Percentiles rank a stretch among this genome's conserved stretches.
These are phyloP conservation scores for Calonectria pauciramosa DNA, from an alignment of 2,329 filamentous ascomycete species.

Conservation along the genomic window DNA sequence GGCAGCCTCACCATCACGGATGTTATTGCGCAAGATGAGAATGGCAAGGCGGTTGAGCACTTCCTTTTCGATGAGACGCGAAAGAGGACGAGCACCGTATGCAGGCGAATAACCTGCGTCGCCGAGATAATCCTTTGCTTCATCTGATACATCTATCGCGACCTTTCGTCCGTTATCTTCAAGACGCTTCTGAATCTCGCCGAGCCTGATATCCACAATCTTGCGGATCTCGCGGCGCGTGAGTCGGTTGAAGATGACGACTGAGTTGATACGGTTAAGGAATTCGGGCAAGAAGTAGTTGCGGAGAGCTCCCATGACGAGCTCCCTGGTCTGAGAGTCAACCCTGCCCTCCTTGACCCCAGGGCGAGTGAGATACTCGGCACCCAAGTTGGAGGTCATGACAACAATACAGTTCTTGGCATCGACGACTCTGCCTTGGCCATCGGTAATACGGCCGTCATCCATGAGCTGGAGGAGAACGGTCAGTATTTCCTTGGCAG, in stretches of 20 bases:
- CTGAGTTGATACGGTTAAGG: constrained; percentile 96
- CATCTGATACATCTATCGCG: constrained; percentile 82
- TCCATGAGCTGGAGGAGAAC: constrained; percentile 99
- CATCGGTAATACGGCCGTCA: constrained; percentile 97
- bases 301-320: constrained; percentile 91
- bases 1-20: constrained; percentile 88
- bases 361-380: constrained; percentile 89
- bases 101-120: constrained; percentile 93
- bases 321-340: constrained; percentile 85
- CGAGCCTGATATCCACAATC: constrained; percentile 92
- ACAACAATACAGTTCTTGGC: constrained; percentile 99
- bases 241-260: constrained; percentile 98
- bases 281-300: constrained; percentile 99
- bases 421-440: constrained; percentile 94
- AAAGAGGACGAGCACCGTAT: constrained; percentile 91
- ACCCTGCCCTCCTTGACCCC: constrained; percentile 85
- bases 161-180: constrained; percentile 87
- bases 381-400: constrained; percentile 98
- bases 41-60: constrained; percentile 95
- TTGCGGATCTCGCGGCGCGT: constrained; percentile 90
- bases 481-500: constrained; percentile 96
- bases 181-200: constrained; percentile 94
- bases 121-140: constrained; percentile 94
- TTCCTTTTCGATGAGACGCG: constrained; percentile 95
- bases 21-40: constrained; percentile 86